Evolutionary conservation across 192 early-diverging fungal species (phyloP).

Genomic region (Mortierella claussenii): DNA sequence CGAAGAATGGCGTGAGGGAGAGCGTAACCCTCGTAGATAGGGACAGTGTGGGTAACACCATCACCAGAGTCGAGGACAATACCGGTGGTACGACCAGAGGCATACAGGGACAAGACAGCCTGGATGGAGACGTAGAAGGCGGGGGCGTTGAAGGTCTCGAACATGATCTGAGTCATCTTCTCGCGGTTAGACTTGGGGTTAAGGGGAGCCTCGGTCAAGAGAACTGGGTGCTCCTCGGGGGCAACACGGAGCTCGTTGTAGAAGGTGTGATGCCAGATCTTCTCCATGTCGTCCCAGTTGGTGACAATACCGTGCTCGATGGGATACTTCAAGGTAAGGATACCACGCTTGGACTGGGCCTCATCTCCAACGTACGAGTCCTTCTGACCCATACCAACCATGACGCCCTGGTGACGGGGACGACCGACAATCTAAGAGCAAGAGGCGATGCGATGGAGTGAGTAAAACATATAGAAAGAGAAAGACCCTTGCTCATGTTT

Average conservation of each 20-base stretch:
- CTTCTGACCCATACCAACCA: slow-evolving; percentile 94
- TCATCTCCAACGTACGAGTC: slow-evolving; percentile 93
- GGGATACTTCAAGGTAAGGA: slow-evolving; percentile 87
- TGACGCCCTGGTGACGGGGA: slow-evolving; percentile 87
- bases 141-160: slow-evolving; percentile 97
- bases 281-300: slow-evolving; percentile 97
- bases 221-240: slow-evolving; percentile 97
- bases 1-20: slow-evolving; percentile 97
- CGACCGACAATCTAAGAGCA: slow-evolving; percentile 74
- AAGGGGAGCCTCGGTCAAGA: slow-evolving; percentile 96
- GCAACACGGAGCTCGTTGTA: slow-evolving; percentile 99
- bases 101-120: slow-evolving; percentile 96
- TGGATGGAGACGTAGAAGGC: slow-evolving; percentile 98
- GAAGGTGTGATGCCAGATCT: slow-evolving; percentile 98
- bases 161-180: slow-evolving; percentile 99
- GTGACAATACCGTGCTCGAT: slow-evolving; percentile 94
- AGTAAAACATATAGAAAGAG: background rate
- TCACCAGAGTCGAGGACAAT: slow-evolving; percentile 99
- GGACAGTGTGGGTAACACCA: slow-evolving; percentile 98
- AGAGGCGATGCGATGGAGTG: background rate
- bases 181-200: slow-evolving; percentile 99
- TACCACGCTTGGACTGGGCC: slow-evolving; percentile 91
- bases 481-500: background rate
- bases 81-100: slow-evolving; percentile 98
- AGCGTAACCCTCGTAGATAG: slow-evolving; percentile 98